These are phyloP conservation scores for Verticillium nubilum DNA, from an alignment of 2,329 filamentous ascomycete species.

Conservation along the genomic window DNA sequence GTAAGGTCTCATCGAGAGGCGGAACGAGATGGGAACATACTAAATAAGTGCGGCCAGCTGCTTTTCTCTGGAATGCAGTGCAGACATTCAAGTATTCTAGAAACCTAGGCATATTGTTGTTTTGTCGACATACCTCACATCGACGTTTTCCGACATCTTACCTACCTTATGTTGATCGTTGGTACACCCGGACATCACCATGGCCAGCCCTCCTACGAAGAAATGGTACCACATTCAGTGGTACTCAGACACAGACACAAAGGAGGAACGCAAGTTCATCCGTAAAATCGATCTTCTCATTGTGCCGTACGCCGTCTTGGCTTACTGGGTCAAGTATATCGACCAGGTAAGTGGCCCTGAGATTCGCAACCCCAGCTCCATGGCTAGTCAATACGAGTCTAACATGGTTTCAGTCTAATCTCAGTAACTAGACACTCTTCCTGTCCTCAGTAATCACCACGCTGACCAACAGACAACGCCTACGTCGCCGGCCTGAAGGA, in stretches of 20 bases:
- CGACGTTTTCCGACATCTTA: neutral
- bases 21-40: neutral
- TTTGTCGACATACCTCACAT: neutral
- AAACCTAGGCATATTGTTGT: neutral
- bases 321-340: slow-evolving; percentile 52
- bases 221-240: slow-evolving; percentile 36
- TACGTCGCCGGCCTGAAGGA: slow-evolving; percentile 50
- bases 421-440: slow-evolving; percentile 30
- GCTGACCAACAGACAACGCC: slow-evolving; percentile 34
- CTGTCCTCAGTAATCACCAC: slow-evolving; percentile 5
- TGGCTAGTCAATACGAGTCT: no score
- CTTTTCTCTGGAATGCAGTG: neutral
- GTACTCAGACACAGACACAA: slow-evolving; percentile 43
- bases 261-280: slow-evolving; percentile 44
- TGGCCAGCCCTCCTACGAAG: neutral
- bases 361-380: no score
- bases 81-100: neutral
- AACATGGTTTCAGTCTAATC: slow-evolving; percentile 46
- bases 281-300: slow-evolving; percentile 50
- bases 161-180: no score
- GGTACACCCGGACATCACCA: neutral
- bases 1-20: neutral
- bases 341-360: slow-evolving; percentile 34
- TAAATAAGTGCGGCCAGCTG: neutral
- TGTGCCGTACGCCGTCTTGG: slow-evolving; percentile 49